A percentile compares a stretch with the other conserved stretches of the same genome.
Evolutionary conservation across 2,329 filamentous ascomycete genomes (phyloP).

Genomic region (Phialemonium atrogriseum): DNA sequence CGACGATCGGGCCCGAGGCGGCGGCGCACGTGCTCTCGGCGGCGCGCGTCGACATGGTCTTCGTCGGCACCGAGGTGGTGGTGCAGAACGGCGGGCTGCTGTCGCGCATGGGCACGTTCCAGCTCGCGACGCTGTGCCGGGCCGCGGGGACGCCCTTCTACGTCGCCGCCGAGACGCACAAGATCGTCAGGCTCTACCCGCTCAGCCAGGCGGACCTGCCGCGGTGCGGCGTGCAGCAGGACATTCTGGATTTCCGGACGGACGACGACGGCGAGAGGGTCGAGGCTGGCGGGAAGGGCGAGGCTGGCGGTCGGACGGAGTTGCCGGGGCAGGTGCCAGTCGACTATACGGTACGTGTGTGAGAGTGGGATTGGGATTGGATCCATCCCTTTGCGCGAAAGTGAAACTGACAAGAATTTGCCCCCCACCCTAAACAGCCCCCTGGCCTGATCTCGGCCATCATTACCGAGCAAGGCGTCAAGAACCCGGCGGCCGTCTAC

Average conservation of each 20-base stretch:
- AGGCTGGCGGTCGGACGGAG: constrained; percentile 28
- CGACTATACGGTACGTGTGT: constrained; percentile 59
- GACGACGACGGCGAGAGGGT: constrained; percentile 31
- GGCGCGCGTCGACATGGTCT: constrained; percentile 59
- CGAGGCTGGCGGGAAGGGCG: constrained; percentile 15
- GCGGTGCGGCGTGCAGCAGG: constrained; percentile 60
- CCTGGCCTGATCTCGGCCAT: constrained; percentile 63
- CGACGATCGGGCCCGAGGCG: constrained; percentile 67
- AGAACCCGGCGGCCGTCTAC: constrained; percentile 61
- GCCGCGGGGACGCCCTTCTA: constrained; percentile 63
- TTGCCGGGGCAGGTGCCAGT: constrained; percentile 43
- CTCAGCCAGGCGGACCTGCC: constrained; percentile 67
- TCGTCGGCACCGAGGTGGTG: constrained; percentile 73
- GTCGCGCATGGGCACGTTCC: constrained; percentile 75
- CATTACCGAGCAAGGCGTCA: constrained; percentile 67
- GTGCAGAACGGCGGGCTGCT: constrained; percentile 93
- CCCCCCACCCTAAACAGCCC: no score
- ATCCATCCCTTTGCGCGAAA: no score
- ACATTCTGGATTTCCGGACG: constrained; percentile 64
- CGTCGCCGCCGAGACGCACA: constrained; percentile 91
- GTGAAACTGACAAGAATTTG: constrained; percentile 14
- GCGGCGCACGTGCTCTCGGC: constrained; percentile 66
- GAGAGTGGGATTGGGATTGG: no score
- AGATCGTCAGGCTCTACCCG: constrained; percentile 85
- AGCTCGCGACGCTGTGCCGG: constrained; percentile 76